phyloP scores from a whole-genome alignment of 257 asterid genomes.

The Galeopsis tetrahit region DNA sequence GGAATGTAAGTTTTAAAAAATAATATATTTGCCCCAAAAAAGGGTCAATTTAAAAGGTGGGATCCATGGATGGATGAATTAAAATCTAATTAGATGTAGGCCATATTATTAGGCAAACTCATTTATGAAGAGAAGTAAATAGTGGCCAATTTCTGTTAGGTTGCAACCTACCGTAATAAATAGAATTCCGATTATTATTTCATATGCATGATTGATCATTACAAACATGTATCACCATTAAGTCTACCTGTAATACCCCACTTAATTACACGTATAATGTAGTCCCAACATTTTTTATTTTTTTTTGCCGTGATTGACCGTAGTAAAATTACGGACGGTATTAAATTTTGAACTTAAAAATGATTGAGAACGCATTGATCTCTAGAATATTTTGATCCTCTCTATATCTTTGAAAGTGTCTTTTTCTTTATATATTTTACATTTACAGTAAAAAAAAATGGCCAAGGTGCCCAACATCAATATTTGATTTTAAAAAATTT shows the following conservation, averaged over 20 bases:
- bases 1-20: slow-evolving; percentile 4
- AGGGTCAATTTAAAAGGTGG: slow-evolving; percentile 48
- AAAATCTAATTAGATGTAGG: slow-evolving; percentile 65
- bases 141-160: slow-evolving; percentile 70
- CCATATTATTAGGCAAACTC: slow-evolving; percentile 71
- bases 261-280: slow-evolving; percentile 8
- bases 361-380: no score
- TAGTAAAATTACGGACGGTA: no score
- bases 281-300: no score
- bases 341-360: no score
- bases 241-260: slow-evolving; percentile 31
- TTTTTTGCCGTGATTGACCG: no score
- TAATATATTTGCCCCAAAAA: slow-evolving; percentile 12
- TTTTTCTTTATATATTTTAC: no score
- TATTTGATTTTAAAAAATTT: no score
- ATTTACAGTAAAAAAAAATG: no score
- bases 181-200: slow-evolving; percentile 38
- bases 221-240: slow-evolving; percentile 8
- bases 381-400: no score
- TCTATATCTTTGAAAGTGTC: no score
- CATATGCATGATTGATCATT: slow-evolving; percentile 38
- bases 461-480: no score
- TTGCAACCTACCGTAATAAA: slow-evolving; percentile 84
- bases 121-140: slow-evolving; percentile 82
- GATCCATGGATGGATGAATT: slow-evolving; percentile 61